phyloP scores from a whole-genome alignment of 352 stramenopile species.

The Blastocystis sp. region DNA sequence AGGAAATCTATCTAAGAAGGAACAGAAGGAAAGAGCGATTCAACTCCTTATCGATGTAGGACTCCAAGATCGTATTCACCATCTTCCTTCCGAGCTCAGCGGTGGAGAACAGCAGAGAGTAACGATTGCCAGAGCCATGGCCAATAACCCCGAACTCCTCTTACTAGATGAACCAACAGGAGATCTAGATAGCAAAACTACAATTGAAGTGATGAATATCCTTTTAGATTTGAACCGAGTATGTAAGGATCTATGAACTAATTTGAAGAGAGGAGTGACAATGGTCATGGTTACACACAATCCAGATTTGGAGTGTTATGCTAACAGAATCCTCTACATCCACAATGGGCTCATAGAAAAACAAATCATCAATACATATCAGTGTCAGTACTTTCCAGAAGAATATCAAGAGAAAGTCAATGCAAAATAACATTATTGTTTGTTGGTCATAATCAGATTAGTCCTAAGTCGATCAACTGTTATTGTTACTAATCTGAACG shows the following conservation, averaged over 20 bases:
- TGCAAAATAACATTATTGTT: not conserved
- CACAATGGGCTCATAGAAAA: constrained; percentile 65
- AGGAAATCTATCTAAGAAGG: constrained; percentile 26
- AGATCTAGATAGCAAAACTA: constrained; percentile 70
- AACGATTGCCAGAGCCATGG: constrained; percentile 69
- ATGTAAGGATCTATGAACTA: not conserved
- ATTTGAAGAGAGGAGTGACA: constrained; percentile 53
- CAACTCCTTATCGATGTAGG: constrained; percentile 69
- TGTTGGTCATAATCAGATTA: not conserved
- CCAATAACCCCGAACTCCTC: constrained; percentile 68
- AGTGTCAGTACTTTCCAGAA: constrained; percentile 49
- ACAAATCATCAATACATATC: constrained; percentile 51
- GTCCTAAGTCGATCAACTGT: not conserved
- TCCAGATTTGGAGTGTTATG: constrained; percentile 70
- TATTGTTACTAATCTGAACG: not conserved
- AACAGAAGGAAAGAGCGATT: constrained; percentile 27
- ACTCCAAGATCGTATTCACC: constrained; percentile 68
- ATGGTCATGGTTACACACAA: constrained; percentile 71
- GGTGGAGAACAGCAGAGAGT: constrained; percentile 71
- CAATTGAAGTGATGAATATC: constrained; percentile 70
- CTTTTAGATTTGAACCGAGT: constrained; percentile 68
- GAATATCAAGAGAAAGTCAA: constrained; percentile 53
- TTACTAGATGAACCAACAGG: constrained; percentile 70
- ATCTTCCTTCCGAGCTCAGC: constrained; percentile 70
- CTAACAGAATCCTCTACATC: constrained; percentile 70